These are phyloP conservation scores for Juglanconis juglandina DNA, from an alignment of 2,329 filamentous ascomycete genomes.

Conservation along the genomic window DNA sequence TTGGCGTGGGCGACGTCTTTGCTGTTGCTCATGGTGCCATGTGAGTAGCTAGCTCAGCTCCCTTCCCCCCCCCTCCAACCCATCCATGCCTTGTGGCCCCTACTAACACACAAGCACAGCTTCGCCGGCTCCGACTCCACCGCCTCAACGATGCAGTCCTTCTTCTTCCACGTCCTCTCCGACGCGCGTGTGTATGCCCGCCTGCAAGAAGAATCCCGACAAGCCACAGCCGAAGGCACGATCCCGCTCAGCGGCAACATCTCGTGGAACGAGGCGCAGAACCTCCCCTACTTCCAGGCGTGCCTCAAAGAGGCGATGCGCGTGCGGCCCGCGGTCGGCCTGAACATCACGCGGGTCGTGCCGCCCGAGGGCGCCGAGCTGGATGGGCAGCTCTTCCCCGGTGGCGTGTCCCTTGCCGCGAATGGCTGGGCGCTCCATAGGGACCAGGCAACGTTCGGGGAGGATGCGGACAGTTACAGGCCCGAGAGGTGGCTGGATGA, in stretches of 20 bases:
- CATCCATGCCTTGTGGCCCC: no score
- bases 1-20: constrained; percentile 52
- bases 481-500: constrained; percentile 54
- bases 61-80: not conserved
- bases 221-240: constrained; percentile 33
- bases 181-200: constrained; percentile 37
- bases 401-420: constrained; percentile 49
- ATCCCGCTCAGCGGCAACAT: constrained; percentile 41
- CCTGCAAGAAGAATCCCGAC: constrained; percentile 42
- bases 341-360: constrained; percentile 50
- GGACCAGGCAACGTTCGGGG: constrained; percentile 45
- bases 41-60: constrained; percentile 30
- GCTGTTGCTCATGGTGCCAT: constrained; percentile 56
- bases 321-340: constrained; percentile 51
- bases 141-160: constrained; percentile 56
- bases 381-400: constrained; percentile 48
- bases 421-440: constrained; percentile 54
- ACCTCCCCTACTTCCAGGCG: constrained; percentile 52
- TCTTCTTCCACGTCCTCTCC: constrained; percentile 49
- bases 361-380: constrained; percentile 50
- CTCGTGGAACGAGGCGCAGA: constrained; percentile 45
- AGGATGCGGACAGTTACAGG: constrained; percentile 48
- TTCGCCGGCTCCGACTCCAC: constrained; percentile 61
- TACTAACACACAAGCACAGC: constrained; percentile 27
- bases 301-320: constrained; percentile 56